phyloP scores from a whole-genome alignment of 768 basidiomycete genomes.

The Serendipita vermifera region DNA sequence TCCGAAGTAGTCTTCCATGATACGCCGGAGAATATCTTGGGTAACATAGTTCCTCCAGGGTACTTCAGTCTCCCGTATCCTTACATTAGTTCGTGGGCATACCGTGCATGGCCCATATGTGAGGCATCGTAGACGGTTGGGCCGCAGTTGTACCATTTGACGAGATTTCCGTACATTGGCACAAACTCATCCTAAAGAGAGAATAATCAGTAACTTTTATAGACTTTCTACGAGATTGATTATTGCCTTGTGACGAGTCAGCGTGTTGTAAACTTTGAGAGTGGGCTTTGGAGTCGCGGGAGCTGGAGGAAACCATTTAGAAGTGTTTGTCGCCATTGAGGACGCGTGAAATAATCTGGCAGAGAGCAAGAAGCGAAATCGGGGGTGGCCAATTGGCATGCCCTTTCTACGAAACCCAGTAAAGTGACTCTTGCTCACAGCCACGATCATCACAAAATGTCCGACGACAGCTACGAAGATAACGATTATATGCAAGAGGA shows the following conservation, averaged over 20 bases:
- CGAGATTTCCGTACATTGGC: conserved; percentile 45
- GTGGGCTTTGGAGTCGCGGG: conserved; percentile 45
- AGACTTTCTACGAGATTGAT: neutral
- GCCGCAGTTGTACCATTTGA: conserved; percentile 99
- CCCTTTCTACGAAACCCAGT: neutral
- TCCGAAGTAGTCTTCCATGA: conserved; percentile 90
- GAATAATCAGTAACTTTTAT: neutral
- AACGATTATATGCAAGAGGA: conserved; percentile 16
- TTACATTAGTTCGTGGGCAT: conserved; percentile 12
- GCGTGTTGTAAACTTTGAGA: conserved; percentile 80
- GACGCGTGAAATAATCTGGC: conserved; percentile 5
- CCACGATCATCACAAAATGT: conserved; percentile 10
- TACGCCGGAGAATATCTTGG: conserved; percentile 79
- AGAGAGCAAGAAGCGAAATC: neutral
- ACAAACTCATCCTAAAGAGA: conserved; percentile 56
- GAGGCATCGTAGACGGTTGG: conserved; percentile 97
- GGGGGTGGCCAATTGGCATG: conserved; percentile 5
- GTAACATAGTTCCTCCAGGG: conserved; percentile 81
- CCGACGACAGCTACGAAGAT: conserved; percentile 15
- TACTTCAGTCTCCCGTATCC: neutral
- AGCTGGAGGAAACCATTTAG: conserved; percentile 37
- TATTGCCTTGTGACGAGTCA: conserved; percentile 71
- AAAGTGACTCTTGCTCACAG: neutral
- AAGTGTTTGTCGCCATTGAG: neutral
- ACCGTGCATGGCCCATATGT: conserved; percentile 99